phyloP scores from a whole-genome alignment of 768 basidiomycete genomes.

The Calocybe gangraenosa region DNA sequence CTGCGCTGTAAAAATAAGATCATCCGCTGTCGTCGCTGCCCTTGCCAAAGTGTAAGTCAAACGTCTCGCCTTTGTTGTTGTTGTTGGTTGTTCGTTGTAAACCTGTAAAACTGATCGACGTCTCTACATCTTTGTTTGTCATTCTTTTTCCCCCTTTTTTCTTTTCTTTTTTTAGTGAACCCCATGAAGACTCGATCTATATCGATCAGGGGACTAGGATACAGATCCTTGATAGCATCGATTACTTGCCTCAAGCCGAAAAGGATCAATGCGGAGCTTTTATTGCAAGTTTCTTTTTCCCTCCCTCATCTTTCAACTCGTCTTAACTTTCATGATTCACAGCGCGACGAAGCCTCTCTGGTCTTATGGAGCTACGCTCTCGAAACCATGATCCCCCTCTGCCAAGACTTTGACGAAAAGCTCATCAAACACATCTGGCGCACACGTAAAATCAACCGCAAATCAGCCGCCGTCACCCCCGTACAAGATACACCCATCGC shows the following conservation, averaged over 20 bases:
- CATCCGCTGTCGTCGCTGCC: constrained; percentile 73
- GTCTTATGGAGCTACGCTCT: constrained; percentile 80
- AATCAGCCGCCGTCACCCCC: constrained; percentile 13
- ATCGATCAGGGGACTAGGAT: constrained; percentile 83
- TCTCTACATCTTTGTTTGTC: too few species aligned
- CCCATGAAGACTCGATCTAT: constrained; percentile 51
- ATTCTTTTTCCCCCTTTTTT: too few species aligned
- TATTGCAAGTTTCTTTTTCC: constrained; percentile 36
- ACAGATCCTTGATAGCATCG: constrained; percentile 72
- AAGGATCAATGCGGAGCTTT: constrained; percentile 91
- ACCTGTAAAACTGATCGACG: constrained; percentile 1
- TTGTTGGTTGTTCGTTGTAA: constrained; percentile 8
- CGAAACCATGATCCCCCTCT: constrained; percentile 61
- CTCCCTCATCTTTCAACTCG: not conserved
- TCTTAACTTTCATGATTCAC: not conserved
- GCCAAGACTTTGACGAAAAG: constrained; percentile 70
- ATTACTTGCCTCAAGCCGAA: constrained; percentile 67
- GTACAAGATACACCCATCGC: constrained; percentile 6
- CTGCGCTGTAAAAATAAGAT: constrained; percentile 76
- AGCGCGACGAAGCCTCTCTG: constrained; percentile 73
- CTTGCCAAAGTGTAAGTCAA: constrained; percentile 65
- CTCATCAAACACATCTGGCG: constrained; percentile 82
- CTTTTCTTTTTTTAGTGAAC: constrained; percentile 32
- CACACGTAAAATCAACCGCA: constrained; percentile 29
- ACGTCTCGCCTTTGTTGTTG: too few species aligned